Evolutionary conservation across 1,284 basidiomycete genomes (phyloP).

Genomic region (Phaffia rhodozyma): DNA sequence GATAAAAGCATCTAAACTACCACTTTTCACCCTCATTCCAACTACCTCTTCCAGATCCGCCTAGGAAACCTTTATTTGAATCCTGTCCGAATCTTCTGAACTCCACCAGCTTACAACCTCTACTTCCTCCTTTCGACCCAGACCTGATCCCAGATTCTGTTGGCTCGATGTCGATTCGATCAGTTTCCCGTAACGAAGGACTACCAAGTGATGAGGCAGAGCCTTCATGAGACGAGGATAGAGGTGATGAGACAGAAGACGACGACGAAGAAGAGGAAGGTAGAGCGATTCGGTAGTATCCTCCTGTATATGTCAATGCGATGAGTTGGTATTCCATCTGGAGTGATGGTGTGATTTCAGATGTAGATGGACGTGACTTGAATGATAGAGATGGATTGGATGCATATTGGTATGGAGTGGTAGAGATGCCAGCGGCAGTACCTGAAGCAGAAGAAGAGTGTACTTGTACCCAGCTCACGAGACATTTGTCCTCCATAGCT

Average conservation of each 20-base stretch:
- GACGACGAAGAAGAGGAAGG: constrained; percentile 34
- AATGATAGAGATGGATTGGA: constrained; percentile 5
- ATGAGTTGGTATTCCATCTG: constrained; percentile 59
- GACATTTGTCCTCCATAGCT: constrained; percentile 56
- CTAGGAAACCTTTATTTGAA: too few relatives aligned
- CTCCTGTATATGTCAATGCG: constrained; percentile 72
- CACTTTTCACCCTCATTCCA: too few relatives aligned
- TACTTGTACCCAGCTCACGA: constrained; percentile 67
- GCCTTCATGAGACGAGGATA: background rate
- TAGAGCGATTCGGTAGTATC: constrained; percentile 80
- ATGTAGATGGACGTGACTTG: background rate
- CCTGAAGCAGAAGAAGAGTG: constrained; percentile 25
- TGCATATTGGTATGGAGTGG: constrained; percentile 9
- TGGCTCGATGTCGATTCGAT: background rate
- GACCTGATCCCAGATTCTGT: background rate
- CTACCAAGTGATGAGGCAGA: too few relatives aligned
- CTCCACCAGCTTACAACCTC: constrained; percentile 7
- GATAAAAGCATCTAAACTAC: too few relatives aligned
- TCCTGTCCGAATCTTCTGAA: constrained; percentile 11
- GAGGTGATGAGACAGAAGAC: background rate
- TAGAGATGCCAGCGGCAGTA: constrained; percentile 1
- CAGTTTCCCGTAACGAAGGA: too few relatives aligned
- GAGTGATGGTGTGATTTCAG: background rate
- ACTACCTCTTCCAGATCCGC: too few relatives aligned
- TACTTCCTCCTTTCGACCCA: background rate